Evolutionary conservation across 352 stramenopile species (phyloP).

Genomic region (Phytophthora citrophthora): DNA sequence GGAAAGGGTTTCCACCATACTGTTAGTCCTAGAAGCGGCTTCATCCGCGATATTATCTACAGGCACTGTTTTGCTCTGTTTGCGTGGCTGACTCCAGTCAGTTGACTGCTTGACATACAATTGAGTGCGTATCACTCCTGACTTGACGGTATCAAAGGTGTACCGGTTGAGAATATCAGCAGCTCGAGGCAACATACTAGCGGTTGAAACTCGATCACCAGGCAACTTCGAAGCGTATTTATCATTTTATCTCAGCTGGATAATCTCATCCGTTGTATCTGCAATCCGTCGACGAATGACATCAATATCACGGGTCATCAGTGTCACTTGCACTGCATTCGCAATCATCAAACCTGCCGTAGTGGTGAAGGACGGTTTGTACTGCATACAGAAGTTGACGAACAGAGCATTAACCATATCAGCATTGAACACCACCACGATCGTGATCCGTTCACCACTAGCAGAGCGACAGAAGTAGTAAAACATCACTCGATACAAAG

Average conservation of each 20-base stretch:
- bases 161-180: slow-evolving; percentile 11
- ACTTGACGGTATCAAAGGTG: slow-evolving; percentile 3
- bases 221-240: neutral
- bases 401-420: slow-evolving; percentile 40
- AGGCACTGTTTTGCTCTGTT: neutral
- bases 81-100: no score
- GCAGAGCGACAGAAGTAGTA: slow-evolving; percentile 28
- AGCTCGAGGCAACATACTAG: slow-evolving; percentile 10
- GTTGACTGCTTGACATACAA: no score
- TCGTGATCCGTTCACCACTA: slow-evolving; percentile 21
- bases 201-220: neutral
- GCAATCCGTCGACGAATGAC: slow-evolving; percentile 12
- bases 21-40: no score
- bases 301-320: slow-evolving; percentile 13
- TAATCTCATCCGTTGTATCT: slow-evolving; percentile 1
- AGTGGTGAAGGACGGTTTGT: slow-evolving; percentile 19
- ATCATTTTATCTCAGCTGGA: slow-evolving; percentile 2
- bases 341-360: slow-evolving; percentile 4
- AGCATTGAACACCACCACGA: slow-evolving; percentile 40
- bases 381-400: slow-evolving; percentile 40
- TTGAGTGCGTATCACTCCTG: no score
- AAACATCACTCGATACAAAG: slow-evolving; percentile 8
- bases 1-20: neutral
- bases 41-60: neutral
- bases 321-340: slow-evolving; percentile 5